Evolutionary conservation across 2,329 filamentous ascomycete genomes (phyloP).

Genomic region (Tolypocladium tropicale): DNA sequence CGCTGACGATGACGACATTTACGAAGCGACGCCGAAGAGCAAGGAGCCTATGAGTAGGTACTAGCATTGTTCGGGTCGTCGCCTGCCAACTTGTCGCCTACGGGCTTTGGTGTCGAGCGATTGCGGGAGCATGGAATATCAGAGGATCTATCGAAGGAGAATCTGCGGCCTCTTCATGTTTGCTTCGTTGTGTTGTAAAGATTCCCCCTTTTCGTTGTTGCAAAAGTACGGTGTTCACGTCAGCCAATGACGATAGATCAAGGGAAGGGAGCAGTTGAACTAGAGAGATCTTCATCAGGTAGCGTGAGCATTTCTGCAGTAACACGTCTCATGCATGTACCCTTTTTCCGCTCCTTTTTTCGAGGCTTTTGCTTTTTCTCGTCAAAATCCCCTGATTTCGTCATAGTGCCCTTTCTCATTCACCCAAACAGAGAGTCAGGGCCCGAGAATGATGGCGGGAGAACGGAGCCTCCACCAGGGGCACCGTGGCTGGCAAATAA

Average conservation of each 20-base stretch:
- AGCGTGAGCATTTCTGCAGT: neutral
- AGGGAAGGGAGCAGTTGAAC: neutral
- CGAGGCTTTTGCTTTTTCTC: too few relatives aligned
- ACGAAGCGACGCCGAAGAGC: slow-evolving; percentile 26
- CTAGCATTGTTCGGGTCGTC: slow-evolving; percentile 4
- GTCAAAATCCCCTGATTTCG: neutral
- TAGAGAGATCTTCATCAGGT: neutral
- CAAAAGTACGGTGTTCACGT: neutral
- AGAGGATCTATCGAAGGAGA: neutral
- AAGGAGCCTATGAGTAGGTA: slow-evolving; percentile 27
- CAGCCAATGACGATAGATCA: neutral
- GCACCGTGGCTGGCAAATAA: neutral
- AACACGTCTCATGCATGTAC: neutral
- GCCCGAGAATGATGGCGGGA: neutral
- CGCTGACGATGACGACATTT: slow-evolving; percentile 27
- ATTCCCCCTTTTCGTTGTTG: neutral
- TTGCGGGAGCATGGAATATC: neutral
- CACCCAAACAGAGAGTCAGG: neutral
- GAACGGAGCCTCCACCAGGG: neutral
- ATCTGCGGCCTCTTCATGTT: neutral
- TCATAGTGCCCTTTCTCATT: neutral
- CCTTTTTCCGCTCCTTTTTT: neutral
- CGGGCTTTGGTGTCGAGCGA: neutral
- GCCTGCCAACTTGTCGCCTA: neutral
- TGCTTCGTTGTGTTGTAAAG: neutral